Base-by-base conservation (phyloP, 352 stramenopile genomes). In the Phytophthora syringae region DNA sequence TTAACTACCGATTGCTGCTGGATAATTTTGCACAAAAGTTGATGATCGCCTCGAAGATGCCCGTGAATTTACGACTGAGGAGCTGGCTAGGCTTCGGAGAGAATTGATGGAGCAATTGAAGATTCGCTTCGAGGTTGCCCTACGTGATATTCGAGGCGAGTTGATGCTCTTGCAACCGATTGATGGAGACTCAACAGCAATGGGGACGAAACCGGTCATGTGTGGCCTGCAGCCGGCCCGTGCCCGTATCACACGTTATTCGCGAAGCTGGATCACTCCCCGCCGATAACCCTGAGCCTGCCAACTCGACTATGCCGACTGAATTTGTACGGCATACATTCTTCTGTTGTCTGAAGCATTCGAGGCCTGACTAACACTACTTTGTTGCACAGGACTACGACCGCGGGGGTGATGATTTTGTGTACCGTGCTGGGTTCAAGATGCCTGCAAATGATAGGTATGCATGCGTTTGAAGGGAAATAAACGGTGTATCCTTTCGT, bases 131-230 rank as follows among this genome's bases (percentile, higher is more conserved):
- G 79, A 91, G 22, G 54, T 76, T 10, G 82, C 79, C 20, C 43
- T 93, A 45, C 76, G 81, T 11, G 81, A 93, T 3, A 55, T 93
- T 45, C 80, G 85, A 21, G 76, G 69, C 37, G 82, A 93, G 72
- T 74, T 93, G 28, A 82, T 83, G 72, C 51, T 89, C n/a, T 77
- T 84, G 30, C 39, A 72, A 42, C 61, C 62, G 25, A 68, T 59
- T n/a, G 77, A 72, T 47, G 79, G 82, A 45, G 84, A 92, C 37
- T 87, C 85, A 40, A 94, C 87, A 4, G 82, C 87, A 6, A 78
- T 94, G 52, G 85, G 83, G 28, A 93, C 85, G 15, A 93, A 92
- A 44, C 83, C 84, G 0, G 77, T 91, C 22, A 93, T 95, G 83
- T 94, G 85, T 95, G 24, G 85, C 85, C 5, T 93, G 86, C 53